Conservation (phyloP, 2,329 filamentous ascomycete species). For the Tolypocladium ophioglossoides region DNA sequence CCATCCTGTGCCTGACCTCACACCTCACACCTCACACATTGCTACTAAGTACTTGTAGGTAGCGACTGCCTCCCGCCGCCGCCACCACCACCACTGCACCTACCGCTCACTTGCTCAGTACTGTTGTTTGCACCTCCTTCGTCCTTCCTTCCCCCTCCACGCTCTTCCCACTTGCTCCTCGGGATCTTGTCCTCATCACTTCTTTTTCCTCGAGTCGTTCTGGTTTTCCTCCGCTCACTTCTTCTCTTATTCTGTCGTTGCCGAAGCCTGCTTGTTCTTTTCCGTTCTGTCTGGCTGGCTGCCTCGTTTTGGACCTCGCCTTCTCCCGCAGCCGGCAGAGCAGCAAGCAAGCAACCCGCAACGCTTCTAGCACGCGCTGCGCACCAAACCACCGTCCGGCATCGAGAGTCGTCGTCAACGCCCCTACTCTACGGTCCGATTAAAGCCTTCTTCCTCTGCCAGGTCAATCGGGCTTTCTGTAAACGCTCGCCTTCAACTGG, state of each 20-base stretch:
- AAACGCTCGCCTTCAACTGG: neutral
- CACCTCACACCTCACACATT: neutral
- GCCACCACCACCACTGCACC: neutral
- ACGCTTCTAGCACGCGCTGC: neutral
- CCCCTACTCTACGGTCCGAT: neutral
- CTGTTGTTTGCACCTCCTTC: neutral
- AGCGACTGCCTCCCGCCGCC: neutral
- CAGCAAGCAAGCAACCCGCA: neutral
- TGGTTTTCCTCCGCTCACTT: neutral
- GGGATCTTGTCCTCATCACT: neutral
- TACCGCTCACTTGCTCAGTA: neutral
- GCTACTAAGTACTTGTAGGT: no score
- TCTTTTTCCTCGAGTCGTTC: neutral
- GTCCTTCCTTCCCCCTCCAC: neutral
- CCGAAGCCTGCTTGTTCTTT: neutral
- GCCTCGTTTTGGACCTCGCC: neutral
- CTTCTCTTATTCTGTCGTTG: neutral
- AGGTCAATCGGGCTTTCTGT: no score
- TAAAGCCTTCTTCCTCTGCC: neutral
- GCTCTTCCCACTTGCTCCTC: neutral
- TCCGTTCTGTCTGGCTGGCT: neutral
- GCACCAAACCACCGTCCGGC: neutral
- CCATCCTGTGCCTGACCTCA: neutral
- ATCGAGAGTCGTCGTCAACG: neutral
- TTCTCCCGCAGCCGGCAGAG: neutral